Conservation (phyloP, 148 eudicot species). For the Cornus kousa region DNA sequence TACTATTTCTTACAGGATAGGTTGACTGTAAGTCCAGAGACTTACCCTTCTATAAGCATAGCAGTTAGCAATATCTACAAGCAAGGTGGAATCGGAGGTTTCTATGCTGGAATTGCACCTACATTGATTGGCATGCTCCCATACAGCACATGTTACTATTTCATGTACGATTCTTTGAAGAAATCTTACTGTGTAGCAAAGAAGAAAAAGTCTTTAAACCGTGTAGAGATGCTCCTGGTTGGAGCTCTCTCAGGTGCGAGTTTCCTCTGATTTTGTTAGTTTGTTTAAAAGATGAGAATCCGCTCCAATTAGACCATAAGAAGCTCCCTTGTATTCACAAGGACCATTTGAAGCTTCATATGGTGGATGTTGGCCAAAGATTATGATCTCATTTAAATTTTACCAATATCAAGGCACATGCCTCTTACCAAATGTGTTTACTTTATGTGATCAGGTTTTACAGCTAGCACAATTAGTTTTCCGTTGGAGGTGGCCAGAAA, state of each 20-base stretch:
- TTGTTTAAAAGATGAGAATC: background rate
- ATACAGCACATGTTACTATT: constrained; percentile 94
- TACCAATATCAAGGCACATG: background rate
- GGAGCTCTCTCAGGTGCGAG: constrained; percentile 89
- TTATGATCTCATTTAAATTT: background rate
- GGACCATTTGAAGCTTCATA: background rate
- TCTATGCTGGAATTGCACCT: constrained; percentile 79
- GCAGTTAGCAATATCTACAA: constrained; percentile 72
- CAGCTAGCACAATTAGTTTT: constrained; percentile 93
- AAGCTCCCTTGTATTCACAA: background rate
- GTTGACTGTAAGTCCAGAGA: constrained; percentile 81
- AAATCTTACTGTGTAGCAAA: constrained; percentile 61
- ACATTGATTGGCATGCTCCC: constrained; percentile 96
- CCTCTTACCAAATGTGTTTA: background rate
- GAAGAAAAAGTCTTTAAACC: constrained; percentile 73
- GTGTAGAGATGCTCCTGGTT: constrained; percentile 84
- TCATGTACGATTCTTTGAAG: constrained; percentile 90
- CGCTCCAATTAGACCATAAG: background rate
- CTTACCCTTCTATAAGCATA: constrained; percentile 67
- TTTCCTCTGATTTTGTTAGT: background rate
- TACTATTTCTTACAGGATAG: constrained; percentile 60
- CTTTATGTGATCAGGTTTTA: constrained; percentile 55
- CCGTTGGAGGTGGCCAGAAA: constrained; percentile 95
- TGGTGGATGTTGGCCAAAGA: background rate
- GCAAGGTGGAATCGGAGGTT: constrained; percentile 62